A percentile compares a stretch with the other conserved stretches of the same genome.
Evolutionary conservation across 2,329 filamentous ascomycete species (phyloP).

Genomic region (Penicillium sp.): DNA sequence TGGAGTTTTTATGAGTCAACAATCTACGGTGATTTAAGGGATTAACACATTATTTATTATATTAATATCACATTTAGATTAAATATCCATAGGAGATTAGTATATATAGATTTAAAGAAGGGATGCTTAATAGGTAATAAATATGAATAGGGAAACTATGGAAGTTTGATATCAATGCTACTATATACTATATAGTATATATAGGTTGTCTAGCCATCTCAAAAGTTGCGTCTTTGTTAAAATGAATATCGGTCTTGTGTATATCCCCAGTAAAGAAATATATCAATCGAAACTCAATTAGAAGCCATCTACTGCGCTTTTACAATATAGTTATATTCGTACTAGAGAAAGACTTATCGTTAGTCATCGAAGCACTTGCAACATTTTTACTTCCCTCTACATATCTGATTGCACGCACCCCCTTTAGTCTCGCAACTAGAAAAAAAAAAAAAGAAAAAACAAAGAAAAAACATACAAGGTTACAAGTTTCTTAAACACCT

Average conservation of each 20-base stretch:
- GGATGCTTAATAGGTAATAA: too few species aligned
- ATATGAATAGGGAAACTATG: background rate
- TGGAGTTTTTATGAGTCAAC: constrained; percentile 9
- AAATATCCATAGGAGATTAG: background rate
- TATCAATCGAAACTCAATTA: background rate
- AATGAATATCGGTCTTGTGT: background rate
- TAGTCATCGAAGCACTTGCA: background rate
- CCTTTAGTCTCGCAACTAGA: too few species aligned
- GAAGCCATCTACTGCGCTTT: background rate
- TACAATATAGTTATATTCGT: background rate
- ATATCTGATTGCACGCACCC: background rate
- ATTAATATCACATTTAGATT: background rate
- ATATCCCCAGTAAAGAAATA: background rate
- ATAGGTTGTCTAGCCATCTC: background rate
- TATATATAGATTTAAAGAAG: too few species aligned
- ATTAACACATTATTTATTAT: too few species aligned
- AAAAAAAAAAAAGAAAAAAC: too few species aligned
- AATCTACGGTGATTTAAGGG: too few species aligned
- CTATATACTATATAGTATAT: too few species aligned
- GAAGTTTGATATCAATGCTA: background rate
- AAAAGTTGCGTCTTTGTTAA: background rate
- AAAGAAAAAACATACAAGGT: too few species aligned
- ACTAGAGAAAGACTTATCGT: background rate
- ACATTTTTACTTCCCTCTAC: background rate
- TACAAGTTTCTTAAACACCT: background rate